These are phyloP conservation scores for Penicillium sp. DNA, from an alignment of 2,329 filamentous ascomycete species.

Conservation along the genomic window DNA sequence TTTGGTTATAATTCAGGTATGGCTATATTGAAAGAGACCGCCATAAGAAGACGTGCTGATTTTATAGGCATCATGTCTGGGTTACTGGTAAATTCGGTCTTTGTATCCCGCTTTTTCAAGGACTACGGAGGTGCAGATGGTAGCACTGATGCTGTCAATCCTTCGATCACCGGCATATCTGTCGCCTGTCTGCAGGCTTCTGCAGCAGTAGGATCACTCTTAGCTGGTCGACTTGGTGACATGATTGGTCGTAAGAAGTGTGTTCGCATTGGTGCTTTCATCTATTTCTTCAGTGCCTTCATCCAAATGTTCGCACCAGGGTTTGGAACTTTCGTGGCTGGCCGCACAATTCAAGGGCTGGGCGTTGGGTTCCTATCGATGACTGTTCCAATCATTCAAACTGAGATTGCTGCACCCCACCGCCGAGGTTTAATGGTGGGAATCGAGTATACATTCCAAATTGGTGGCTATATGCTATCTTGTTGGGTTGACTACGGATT, in stretches of 20 bases:
- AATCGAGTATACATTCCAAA: constrained; percentile 44
- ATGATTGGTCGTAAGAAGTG: constrained; percentile 43
- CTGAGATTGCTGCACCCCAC: constrained; percentile 43
- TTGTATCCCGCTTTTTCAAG: constrained; percentile 45
- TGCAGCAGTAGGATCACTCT: constrained; percentile 39
- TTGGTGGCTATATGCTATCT: constrained; percentile 45
- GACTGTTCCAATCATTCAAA: constrained; percentile 44
- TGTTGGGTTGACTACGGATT: constrained; percentile 47
- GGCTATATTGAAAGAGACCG: not conserved
- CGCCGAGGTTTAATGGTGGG: constrained; percentile 45
- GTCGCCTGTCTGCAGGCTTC: constrained; percentile 43
- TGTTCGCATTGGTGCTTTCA: constrained; percentile 41
- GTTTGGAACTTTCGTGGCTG: constrained; percentile 39
- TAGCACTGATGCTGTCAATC: constrained; percentile 28
- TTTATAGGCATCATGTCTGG: constrained; percentile 46
- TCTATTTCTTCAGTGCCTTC: constrained; percentile 43
- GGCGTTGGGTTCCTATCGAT: constrained; percentile 42
- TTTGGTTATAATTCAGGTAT: constrained; percentile 50
- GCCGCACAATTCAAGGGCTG: constrained; percentile 40
- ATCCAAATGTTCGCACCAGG: constrained; percentile 43
- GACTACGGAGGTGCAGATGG: constrained; percentile 44
- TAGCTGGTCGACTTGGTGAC: constrained; percentile 41
- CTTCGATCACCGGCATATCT: constrained; percentile 45
- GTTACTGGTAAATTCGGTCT: constrained; percentile 45
- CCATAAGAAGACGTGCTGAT: not conserved